Conservation (phyloP, 73 alveolate species). For the Paramecium caudatum region DNA sequence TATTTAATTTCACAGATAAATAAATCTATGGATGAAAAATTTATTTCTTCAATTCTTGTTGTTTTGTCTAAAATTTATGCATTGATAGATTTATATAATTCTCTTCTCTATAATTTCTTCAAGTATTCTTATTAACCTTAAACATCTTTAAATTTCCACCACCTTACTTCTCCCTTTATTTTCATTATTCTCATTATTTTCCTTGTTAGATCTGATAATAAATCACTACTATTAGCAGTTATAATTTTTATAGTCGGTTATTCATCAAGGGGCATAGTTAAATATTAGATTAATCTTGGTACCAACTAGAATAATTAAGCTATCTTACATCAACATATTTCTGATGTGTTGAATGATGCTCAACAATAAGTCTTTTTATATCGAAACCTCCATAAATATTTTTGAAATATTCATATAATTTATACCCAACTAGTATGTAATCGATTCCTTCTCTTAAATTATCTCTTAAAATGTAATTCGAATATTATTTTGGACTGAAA, state of each 20-base stretch:
- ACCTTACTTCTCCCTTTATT: not conserved
- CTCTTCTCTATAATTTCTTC: not conserved
- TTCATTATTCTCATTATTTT: constrained; percentile 1
- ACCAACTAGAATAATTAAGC: constrained; percentile 23
- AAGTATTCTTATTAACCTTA: not conserved
- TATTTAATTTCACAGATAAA: constrained; percentile 44
- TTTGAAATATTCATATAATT: constrained; percentile 59
- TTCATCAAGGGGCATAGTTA: constrained; percentile 28
- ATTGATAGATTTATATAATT: not conserved
- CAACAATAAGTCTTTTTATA: constrained; percentile 61
- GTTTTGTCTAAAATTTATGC: not conserved
- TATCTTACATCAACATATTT: constrained; percentile 78
- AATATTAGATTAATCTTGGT: constrained; percentile 22
- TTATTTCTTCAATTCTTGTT: constrained; percentile 29
- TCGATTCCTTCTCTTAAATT: constrained; percentile 71
- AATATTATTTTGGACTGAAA: not conserved
- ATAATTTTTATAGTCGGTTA: constrained; percentile 55
- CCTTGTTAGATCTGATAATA: not conserved
- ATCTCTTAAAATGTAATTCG: constrained; percentile 60
- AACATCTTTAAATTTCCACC: constrained; percentile 49
- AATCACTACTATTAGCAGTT: constrained; percentile 52
- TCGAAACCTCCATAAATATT: constrained; percentile 72
- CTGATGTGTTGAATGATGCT: constrained; percentile 21
- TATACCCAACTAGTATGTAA: constrained; percentile 29
- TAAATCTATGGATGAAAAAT: not conserved